Base-by-base conservation (phyloP, 352 stramenopile species). In the Pythium aquatile region DNA sequence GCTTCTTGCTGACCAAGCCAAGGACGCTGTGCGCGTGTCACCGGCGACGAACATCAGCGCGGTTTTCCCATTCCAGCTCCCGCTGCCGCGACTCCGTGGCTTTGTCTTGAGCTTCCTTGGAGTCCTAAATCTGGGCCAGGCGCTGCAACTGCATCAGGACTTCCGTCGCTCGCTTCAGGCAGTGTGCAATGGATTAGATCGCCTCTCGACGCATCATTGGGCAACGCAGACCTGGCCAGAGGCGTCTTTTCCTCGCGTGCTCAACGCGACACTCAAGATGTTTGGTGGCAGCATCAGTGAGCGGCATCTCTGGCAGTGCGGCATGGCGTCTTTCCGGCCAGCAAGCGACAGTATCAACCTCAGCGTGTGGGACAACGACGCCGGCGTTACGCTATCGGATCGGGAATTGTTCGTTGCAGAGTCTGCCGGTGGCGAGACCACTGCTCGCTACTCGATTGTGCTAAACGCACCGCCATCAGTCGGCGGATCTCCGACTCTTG, bases 331-430 rank as follows among this genome's bases (percentile, higher is more conserved):
- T 3, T 88, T 90, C 53, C 63, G 72, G 20, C 70, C 75, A 4
- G 78, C 57, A 30, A 78, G 49, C 30, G 81, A 56, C 53, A 77
- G 51, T 16, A 70, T 91, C 30, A 70, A 79, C 32, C 75, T 91
- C 30, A 93, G 68, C 29, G 70, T 91, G n/a, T 88, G 83, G 82
- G 84, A 93, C 49, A 93, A 93, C 44, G 84, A 93, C 24, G 72
- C 82, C 7, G 82, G 82, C 3, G 65, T 93, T 11, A 93, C 84
- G 5, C 52, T 91, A 2, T 91, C 84, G 2, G 73, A 52, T 5
- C 6, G 57, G 10, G 39, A 40, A 3, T 52, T 93, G 9, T 51
- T 66, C 17, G 71, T 93, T 8, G 46, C 14, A 5, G 82, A 91
- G 64, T 63, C 47, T 16, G 28, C 2, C 2, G 20, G 61, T 40